phyloP scores from a whole-genome alignment of 106 monocot genomes.

The Gastrodia elata region DNA sequence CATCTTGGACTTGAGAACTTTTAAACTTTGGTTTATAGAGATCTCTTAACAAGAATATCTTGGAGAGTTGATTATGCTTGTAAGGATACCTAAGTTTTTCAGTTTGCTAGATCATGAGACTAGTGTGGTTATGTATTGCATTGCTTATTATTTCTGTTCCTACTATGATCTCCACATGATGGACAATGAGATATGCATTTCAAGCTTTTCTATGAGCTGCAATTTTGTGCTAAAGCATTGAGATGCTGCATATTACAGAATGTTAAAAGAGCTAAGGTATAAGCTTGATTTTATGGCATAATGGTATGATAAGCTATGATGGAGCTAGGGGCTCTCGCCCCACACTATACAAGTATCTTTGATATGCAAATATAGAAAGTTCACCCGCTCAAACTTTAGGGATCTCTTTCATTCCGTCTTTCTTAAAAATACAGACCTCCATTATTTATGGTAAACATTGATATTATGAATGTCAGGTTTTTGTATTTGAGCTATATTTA shows the following conservation, averaged over 20 bases:
- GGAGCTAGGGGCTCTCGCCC: too few species aligned
- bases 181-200: conserved; percentile 7
- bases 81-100: conserved; percentile 5
- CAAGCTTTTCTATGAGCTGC: not conserved
- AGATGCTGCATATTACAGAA: not conserved
- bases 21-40: not conserved
- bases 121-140: conserved; percentile 4
- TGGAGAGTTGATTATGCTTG: conserved; percentile 4
- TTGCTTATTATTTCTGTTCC: conserved; percentile 6
- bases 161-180: not conserved
- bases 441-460: too few species aligned
- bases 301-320: too few species aligned
- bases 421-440: too few species aligned
- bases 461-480: too few species aligned
- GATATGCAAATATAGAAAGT: too few species aligned
- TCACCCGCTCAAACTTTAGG: too few species aligned
- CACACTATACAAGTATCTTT: too few species aligned
- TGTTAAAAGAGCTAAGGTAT: not conserved
- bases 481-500: not conserved
- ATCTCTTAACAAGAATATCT: not conserved
- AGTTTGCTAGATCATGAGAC: conserved; percentile 1
- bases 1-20: conserved; percentile 2
- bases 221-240: conserved; percentile 1
- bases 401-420: too few species aligned
- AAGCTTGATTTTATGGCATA: too few species aligned